Base-by-base conservation (phyloP, 768 basidiomycete species). In the Podaxis carcinomalis region DNA sequence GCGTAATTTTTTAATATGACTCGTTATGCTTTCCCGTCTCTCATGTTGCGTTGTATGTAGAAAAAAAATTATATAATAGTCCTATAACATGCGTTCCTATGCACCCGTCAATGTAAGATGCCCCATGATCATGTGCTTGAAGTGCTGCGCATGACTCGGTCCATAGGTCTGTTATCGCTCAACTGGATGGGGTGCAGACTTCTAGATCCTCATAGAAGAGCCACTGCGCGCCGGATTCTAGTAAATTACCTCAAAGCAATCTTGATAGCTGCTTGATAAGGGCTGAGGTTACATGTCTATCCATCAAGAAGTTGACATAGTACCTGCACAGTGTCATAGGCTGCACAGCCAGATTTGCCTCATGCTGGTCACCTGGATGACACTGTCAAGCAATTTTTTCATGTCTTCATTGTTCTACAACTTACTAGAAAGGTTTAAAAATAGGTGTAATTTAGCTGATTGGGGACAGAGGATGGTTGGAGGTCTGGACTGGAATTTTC, bases 191-290 rank as follows among this genome's bases (percentile, higher is more conserved):
- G 21, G 3, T 21, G 11, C 2, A 3, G 39, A 27, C 46, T 50
- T 57, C 56, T 57, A 23, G 36, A 57, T 57, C 56, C 46, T 21
- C 32, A 57, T 57, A 57, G 56, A 57, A 57, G 47, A 35, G 5
- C 16, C 5, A 28, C 5, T 27, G 28, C 32, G 6, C n/a, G 3
- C 42, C 0, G 42, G 42, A 44, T 44, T 44, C n/a, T 19, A 6
- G 1, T 2, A 44, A n/a, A 9, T 19, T 19, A 16, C 42, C 7
- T n/a, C 4, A 5, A 21, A 9, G 1, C 32, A 32, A 32, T 32
- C 32, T 32, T 32, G 7, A 32, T 1, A 32, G 7, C 32, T 7
- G 1, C 32, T 0, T 32, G 5, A 32, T 32, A 32, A 1, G 32
- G 32, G 42, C 16, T 5, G 42, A 21, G 42, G 42, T 19, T n/a